Percentiles rank a stretch among this genome's conserved stretches.
phyloP scores from a whole-genome alignment of 495 filamentous ascomycete genomes.

The Usnea hakonensis region DNA sequence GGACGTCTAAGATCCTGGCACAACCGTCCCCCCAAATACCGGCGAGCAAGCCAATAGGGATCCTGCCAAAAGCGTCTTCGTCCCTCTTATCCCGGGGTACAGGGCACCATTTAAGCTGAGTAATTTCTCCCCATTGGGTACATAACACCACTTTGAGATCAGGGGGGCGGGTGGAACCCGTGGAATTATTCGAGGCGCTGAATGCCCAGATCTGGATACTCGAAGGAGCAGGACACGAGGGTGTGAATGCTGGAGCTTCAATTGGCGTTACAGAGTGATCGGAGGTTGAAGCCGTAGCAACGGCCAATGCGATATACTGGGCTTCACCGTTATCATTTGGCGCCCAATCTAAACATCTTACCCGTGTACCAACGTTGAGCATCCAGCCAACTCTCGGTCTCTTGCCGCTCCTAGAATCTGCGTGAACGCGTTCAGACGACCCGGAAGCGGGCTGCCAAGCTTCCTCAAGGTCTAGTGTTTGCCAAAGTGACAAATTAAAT shows the following conservation, averaged over 20 bases:
- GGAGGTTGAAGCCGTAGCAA: conserved; percentile 35
- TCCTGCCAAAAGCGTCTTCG: conserved; percentile 26
- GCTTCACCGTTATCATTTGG: conserved; percentile 43
- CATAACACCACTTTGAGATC: conserved; percentile 47
- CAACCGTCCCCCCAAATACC: conserved; percentile 55
- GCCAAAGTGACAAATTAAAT: conserved; percentile 35
- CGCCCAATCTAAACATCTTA: conserved; percentile 50
- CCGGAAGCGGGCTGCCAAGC: conserved; percentile 33
- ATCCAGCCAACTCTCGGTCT: conserved; percentile 48
- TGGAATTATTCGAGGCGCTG: conserved; percentile 18
- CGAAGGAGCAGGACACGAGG: conserved; percentile 39
- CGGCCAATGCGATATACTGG: conserved; percentile 50
- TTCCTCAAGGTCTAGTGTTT: conserved; percentile 37
- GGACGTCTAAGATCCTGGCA: conserved; percentile 52
- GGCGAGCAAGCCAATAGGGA: conserved; percentile 52
- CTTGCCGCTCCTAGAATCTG: conserved; percentile 10
- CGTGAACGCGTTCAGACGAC: conserved; percentile 8
- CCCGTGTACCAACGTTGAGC: conserved; percentile 44
- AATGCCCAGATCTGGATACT: conserved; percentile 57
- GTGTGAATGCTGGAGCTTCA: conserved; percentile 40
- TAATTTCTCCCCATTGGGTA: conserved; percentile 54
- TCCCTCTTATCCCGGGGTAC: conserved; percentile 35
- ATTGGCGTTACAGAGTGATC: conserved; percentile 25
- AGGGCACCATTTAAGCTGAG: conserved; percentile 57
- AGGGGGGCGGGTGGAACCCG: conserved; percentile 38